Evolutionary conservation across 129 eudicot species (phyloP), one percentile per base, ranked within the genome.

Genomic region (Pulicaria dysenterica): DNA sequence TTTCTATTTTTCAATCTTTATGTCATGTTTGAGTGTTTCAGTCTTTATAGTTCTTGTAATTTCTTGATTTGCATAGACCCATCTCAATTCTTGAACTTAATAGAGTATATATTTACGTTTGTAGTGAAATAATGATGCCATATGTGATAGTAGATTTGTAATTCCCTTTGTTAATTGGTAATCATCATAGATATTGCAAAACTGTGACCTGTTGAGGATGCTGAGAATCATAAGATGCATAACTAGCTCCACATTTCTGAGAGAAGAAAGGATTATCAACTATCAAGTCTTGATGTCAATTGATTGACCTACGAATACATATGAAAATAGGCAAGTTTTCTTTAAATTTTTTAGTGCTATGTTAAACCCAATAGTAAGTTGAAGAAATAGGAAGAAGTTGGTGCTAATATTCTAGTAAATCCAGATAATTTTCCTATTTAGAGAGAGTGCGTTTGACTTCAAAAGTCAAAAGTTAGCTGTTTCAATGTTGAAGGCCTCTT

Each of bases 41-140:
- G n/a, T n/a, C n/a, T n/a, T n/a, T n/a, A 17, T 40, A 53, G 74
- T 50, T 74, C 45, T 16, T 71, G 71, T 74, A 34, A 13, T 50
- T 48, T 59, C 68, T 34, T 77, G 63, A 77, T 51, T 60, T 69
- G 70, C 70, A 59, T 64, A 67, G 31, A 55, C 65, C 55, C 55
- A 64, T 64, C 45, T 24, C 4, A 57, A 40, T 47, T 73, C 38
- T 49, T 73, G 54, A 39, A 37, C 36, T 45, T 68, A 60, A 70
- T 37, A 43, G 57, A 31, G 8, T 38, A 8, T 6, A 53, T 42
- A 17, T 50, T 15, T 34, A 62, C 44, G 12, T 73, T 40, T 63
- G 17, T 67, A 54, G 67, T 75, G 39, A 53, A 42, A 55, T 7
- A 45, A 46, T 43, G 66, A 43, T 37, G 67, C 19, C 10, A 64